These are phyloP conservation scores for Diplodia seriata DNA, from an alignment of 2,329 filamentous ascomycete genomes.

Conservation along the genomic window DNA sequence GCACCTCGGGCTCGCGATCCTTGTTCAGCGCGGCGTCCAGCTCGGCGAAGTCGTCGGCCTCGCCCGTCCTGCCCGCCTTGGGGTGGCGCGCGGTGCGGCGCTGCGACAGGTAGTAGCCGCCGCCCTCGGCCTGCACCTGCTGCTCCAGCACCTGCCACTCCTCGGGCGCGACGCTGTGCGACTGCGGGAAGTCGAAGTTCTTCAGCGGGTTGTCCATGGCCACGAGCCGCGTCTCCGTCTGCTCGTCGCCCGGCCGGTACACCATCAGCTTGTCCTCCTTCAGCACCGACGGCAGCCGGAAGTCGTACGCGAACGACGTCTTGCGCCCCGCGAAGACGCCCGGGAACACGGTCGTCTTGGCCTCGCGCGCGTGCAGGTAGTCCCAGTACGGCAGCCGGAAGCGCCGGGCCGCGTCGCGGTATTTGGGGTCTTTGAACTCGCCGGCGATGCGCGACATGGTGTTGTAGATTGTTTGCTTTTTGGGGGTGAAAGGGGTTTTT, in stretches of 20 bases:
- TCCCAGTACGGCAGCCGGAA: not conserved
- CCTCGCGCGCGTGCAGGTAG: conserved; percentile 1
- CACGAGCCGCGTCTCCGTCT: not conserved
- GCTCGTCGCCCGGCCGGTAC: not conserved
- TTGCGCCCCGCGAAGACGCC: not conserved
- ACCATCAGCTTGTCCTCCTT: not conserved
- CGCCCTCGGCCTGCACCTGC: not conserved
- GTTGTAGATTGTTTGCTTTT: not conserved
- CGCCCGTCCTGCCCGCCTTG: not conserved
- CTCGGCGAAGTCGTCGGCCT: not conserved
- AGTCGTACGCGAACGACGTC: not conserved
- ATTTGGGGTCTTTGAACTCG: not conserved
- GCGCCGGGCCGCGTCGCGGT: not conserved
- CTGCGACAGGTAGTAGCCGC: not conserved
- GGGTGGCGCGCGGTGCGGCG: not conserved
- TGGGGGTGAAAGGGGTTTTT: not conserved
- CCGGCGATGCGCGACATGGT: not conserved
- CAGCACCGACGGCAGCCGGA: not conserved
- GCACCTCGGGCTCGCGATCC: not conserved
- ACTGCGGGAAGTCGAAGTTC: not conserved
- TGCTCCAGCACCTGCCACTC: not conserved
- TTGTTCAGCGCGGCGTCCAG: not conserved
- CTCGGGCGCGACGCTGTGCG: not conserved
- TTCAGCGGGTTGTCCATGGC: not conserved
- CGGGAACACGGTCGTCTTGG: not conserved